Conservation (phyloP, 2,329 filamentous ascomycete genomes). For the Calonectria fujianensis region DNA sequence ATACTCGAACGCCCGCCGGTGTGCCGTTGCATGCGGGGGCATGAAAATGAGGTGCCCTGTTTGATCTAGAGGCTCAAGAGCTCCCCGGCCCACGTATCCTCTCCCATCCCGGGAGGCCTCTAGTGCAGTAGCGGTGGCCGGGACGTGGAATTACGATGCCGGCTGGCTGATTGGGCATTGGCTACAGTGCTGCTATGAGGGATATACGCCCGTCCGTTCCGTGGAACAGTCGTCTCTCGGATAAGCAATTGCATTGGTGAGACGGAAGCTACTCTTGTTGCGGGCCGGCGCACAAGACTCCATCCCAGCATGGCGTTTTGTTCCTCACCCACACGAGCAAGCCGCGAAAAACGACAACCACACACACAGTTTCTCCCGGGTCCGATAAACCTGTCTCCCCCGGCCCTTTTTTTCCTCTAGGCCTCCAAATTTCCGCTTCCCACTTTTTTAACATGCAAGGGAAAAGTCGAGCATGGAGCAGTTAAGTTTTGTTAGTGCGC, state of each 20-base stretch:
- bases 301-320: not conserved
- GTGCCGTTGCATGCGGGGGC: constrained; percentile 5
- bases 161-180: constrained; percentile 11
- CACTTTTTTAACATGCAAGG: constrained; percentile 23
- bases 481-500: constrained; percentile 11
- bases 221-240: not conserved
- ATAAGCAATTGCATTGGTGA: not conserved
- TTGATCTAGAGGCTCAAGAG: constrained; percentile 26
- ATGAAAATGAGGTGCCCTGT: constrained; percentile 22
- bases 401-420: no score
- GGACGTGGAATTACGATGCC: not conserved
- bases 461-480: not conserved
- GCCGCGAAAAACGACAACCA: not conserved
- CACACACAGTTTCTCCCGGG: not conserved
- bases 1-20: constrained; percentile 10
- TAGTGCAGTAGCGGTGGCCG: not conserved
- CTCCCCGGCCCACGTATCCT: not conserved
- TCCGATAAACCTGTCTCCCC: constrained; percentile 4
- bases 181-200: constrained; percentile 4
- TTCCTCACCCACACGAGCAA: not conserved
- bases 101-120: constrained; percentile 26
- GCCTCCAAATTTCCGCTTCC: constrained; percentile 26
- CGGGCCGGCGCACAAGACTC: not conserved
- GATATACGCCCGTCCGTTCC: constrained; percentile 7
- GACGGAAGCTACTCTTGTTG: not conserved